phyloP scores from a whole-genome alignment of 768 basidiomycete species.

The Boletus fagicola region DNA sequence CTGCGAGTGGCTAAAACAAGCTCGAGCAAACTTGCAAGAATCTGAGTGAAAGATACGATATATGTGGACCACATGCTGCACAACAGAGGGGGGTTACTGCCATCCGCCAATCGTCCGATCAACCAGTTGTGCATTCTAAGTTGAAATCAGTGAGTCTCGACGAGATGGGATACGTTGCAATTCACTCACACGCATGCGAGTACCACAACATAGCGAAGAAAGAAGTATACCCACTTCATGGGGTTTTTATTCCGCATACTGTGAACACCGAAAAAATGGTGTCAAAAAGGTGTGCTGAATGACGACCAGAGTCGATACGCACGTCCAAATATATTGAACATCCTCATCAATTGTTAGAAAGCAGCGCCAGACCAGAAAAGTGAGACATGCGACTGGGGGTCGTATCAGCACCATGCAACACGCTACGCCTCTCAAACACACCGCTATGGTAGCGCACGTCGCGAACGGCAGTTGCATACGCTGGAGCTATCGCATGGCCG shows the following conservation, averaged over 20 bases:
- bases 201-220: constrained; percentile 27
- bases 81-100: constrained; percentile 7
- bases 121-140: constrained; percentile 17
- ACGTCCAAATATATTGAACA: constrained; percentile 24
- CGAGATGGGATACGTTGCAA: not conserved
- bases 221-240: constrained; percentile 33
- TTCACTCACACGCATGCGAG: constrained; percentile 21
- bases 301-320: constrained; percentile 2
- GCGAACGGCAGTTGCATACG: not conserved
- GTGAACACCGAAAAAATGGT: no score
- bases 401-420: constrained; percentile 1
- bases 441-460: constrained; percentile 15
- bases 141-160: not conserved
- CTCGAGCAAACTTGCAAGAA: constrained; percentile 14
- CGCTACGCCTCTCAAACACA: not conserved
- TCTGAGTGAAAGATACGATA: not conserved
- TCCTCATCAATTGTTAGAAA: constrained; percentile 20
- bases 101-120: constrained; percentile 7
- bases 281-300: no score
- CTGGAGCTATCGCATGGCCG: not conserved
- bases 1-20: constrained; percentile 18
- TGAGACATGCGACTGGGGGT: constrained; percentile 11
- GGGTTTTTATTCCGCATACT: constrained; percentile 18
- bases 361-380: constrained; percentile 14
- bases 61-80: constrained; percentile 16